These are phyloP conservation scores for Wickerhamomyces canadensis DNA, from an alignment of 805 yeast genomes.

Conservation along the genomic window DNA sequence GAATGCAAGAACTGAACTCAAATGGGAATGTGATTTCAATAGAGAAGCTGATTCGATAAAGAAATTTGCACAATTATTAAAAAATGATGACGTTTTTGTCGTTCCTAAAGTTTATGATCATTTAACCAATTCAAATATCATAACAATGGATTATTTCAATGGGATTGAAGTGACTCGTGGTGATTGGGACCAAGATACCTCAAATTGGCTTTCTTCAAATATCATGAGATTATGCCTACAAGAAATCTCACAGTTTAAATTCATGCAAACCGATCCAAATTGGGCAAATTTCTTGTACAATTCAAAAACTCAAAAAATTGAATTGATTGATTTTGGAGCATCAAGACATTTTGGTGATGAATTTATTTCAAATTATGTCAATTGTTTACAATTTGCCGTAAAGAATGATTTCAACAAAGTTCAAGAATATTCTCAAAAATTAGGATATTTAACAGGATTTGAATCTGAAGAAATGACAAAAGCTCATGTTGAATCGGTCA, in stretches of 20 bases:
- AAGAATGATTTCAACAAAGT: constrained; percentile 59
- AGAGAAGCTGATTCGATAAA: constrained; percentile 80
- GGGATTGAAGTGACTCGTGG: constrained; percentile 82
- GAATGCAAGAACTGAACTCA: constrained; percentile 86
- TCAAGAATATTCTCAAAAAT: constrained; percentile 55
- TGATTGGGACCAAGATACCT: constrained; percentile 65
- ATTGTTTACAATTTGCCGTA: constrained; percentile 71
- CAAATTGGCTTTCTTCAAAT: constrained; percentile 75
- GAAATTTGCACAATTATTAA: constrained; percentile 57
- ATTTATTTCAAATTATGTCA: constrained; percentile 65
- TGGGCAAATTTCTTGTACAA: constrained; percentile 97
- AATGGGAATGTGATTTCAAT: constrained; percentile 96
- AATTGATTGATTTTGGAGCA: constrained; percentile 93
- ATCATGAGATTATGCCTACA: constrained; percentile 81
- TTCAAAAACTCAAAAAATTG: constrained; percentile 61
- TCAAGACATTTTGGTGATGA: constrained; percentile 69
- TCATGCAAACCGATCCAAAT: constrained; percentile 98
- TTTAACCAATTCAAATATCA: constrained; percentile 72
- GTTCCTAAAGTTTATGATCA: constrained; percentile 81
- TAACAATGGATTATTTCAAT: constrained; percentile 85
- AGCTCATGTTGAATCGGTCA: constrained; percentile 87
- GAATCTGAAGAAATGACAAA: constrained; percentile 84
- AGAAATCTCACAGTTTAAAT: constrained; percentile 79
- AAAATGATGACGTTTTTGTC: constrained; percentile 54
- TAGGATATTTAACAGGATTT: constrained; percentile 89